Evolutionary conservation across 163 green algal species (phyloP).

Genomic region (Volvox carteri): DNA sequence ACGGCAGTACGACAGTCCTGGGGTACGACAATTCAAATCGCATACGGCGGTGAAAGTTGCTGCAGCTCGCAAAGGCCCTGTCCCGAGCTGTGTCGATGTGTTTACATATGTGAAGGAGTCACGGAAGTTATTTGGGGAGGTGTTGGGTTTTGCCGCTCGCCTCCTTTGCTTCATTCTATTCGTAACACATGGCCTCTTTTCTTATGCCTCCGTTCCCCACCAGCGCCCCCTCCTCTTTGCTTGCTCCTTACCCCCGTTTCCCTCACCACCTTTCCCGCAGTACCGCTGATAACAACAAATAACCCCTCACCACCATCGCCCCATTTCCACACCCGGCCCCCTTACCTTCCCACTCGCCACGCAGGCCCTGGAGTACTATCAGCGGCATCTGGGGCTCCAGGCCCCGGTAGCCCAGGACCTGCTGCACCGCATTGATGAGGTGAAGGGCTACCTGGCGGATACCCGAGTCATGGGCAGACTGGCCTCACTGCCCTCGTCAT

Average conservation of each 20-base stretch:
- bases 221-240: background rate
- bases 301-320: too few species aligned
- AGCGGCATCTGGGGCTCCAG: slow-evolving; percentile 31
- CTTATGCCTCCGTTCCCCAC: background rate
- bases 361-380: slow-evolving; percentile 48
- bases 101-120: too few species aligned
- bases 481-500: slow-evolving; percentile 30
- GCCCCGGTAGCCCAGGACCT: slow-evolving; percentile 38
- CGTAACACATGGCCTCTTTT: background rate
- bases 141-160: background rate
- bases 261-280: too few species aligned
- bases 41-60: too few species aligned
- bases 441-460: slow-evolving; percentile 54
- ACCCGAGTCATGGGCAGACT: slow-evolving; percentile 37
- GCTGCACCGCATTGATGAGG: slow-evolving; percentile 50
- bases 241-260: background rate
- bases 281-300: too few species aligned
- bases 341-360: background rate
- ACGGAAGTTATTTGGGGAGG: too few species aligned
- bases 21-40: too few species aligned
- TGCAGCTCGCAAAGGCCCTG: too few species aligned
- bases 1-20: too few species aligned
- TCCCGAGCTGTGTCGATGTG: too few species aligned
- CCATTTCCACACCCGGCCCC: background rate
- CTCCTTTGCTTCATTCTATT: too few species aligned